Evolutionary conservation across 129 eudicot species (phyloP).

Genomic region (Flaveria ramosissima): DNA sequence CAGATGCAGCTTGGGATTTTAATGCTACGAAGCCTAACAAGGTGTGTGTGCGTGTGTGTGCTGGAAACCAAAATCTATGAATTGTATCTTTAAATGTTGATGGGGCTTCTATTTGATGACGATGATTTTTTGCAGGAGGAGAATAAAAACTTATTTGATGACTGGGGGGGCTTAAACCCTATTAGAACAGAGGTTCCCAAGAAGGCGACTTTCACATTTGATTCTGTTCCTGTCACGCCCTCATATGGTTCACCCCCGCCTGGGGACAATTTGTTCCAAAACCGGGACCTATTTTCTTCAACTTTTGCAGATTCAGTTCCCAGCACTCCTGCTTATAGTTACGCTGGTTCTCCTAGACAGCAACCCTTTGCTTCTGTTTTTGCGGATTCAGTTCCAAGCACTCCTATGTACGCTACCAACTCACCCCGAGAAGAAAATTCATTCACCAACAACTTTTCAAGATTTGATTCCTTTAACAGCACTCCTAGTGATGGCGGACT

Average conservation of each 20-base stretch:
- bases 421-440: slow-evolving; percentile 63
- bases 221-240: slow-evolving; percentile 87
- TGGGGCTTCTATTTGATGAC: background rate
- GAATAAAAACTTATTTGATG: slow-evolving; percentile 32
- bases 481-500: slow-evolving; percentile 44
- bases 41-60: slow-evolving; percentile 33
- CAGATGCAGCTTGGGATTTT: slow-evolving; percentile 67
- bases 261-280: slow-evolving; percentile 51
- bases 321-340: slow-evolving; percentile 66
- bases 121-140: slow-evolving; percentile 7
- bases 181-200: slow-evolving; percentile 60
- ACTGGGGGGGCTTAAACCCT: slow-evolving; percentile 62
- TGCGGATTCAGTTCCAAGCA: slow-evolving; percentile 74
- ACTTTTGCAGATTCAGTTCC: slow-evolving; percentile 84
- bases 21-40: slow-evolving; percentile 46
- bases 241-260: slow-evolving; percentile 43
- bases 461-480: slow-evolving; percentile 52
- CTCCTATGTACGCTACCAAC: slow-evolving; percentile 56
- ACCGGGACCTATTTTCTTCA: slow-evolving; percentile 55
- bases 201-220: slow-evolving; percentile 48
- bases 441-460: slow-evolving; percentile 54
- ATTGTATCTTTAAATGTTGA: background rate
- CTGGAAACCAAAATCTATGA: background rate
- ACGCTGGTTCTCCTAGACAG: slow-evolving; percentile 43
- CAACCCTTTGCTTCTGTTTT: slow-evolving; percentile 47